Percentiles rank a stretch among this genome's conserved stretches.
phyloP scores from a whole-genome alignment of 495 filamentous ascomycete genomes.

The Hypoxylon subgilvum region DNA sequence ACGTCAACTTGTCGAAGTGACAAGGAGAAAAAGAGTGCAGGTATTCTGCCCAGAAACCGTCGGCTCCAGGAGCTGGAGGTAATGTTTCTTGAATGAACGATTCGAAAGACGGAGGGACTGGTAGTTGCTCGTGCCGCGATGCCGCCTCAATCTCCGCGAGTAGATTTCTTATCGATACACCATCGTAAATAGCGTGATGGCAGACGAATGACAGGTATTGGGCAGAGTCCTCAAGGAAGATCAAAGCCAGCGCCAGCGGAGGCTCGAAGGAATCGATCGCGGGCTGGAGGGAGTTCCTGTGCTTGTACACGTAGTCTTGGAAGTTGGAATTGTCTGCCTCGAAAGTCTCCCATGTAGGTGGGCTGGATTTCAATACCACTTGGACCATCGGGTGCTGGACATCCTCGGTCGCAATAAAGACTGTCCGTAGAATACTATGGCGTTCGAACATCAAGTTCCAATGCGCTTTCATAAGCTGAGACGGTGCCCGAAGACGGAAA shows the following conservation, averaged over 20 bases:
- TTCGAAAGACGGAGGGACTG: slow-evolving; percentile 52
- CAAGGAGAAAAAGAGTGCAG: slow-evolving; percentile 58
- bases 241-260: slow-evolving; percentile 45
- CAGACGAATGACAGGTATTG: slow-evolving; percentile 64
- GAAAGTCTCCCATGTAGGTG: slow-evolving; percentile 43
- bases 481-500: slow-evolving; percentile 40
- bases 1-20: slow-evolving; percentile 40
- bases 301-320: slow-evolving; percentile 29
- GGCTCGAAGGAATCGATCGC: slow-evolving; percentile 43
- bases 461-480: slow-evolving; percentile 39
- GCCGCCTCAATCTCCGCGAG: slow-evolving; percentile 67
- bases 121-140: slow-evolving; percentile 53
- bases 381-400: slow-evolving; percentile 61
- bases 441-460: slow-evolving; percentile 61
- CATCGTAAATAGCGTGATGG: slow-evolving; percentile 85
- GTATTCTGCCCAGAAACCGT: slow-evolving; percentile 67
- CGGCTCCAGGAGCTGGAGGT: slow-evolving; percentile 42
- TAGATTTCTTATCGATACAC: slow-evolving; percentile 67
- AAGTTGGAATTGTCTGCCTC: slow-evolving; percentile 21
- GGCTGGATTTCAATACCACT: slow-evolving; percentile 54
- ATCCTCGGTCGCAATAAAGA: slow-evolving; percentile 62
- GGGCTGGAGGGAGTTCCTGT: slow-evolving; percentile 39
- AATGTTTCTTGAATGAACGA: slow-evolving; percentile 44
- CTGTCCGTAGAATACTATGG: slow-evolving; percentile 69
- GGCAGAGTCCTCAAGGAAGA: slow-evolving; percentile 23